A percentile compares a stretch with the other conserved stretches of the same genome.
Evolutionary conservation across 176 grass and related monocot species (phyloP).

Genomic region (Aegilops sharonensis): DNA sequence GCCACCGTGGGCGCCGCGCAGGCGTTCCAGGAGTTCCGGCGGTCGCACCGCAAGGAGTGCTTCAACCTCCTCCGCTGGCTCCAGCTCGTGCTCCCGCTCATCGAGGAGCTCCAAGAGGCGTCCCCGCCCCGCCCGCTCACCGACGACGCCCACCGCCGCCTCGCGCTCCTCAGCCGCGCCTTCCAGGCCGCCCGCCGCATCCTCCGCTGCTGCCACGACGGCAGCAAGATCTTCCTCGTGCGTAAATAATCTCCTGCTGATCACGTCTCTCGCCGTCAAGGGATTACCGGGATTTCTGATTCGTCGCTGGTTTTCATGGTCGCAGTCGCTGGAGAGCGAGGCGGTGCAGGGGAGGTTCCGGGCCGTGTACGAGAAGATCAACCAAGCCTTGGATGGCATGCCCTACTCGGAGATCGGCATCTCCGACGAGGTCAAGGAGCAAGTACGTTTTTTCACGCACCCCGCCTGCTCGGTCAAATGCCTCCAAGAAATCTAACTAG

Average conservation of each 20-base stretch:
- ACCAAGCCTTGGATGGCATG: slow-evolving; percentile 60
- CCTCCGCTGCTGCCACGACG: slow-evolving; percentile 64
- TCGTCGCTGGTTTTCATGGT: neutral
- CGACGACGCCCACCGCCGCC: slow-evolving; percentile 26
- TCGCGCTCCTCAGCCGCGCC: slow-evolving; percentile 36
- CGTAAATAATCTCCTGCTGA: neutral
- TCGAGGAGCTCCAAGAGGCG: slow-evolving; percentile 58
- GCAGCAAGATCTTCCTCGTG: slow-evolving; percentile 76
- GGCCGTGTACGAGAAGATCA: slow-evolving; percentile 51
- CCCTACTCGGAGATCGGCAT: slow-evolving; percentile 51
- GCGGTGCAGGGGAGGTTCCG: slow-evolving; percentile 40
- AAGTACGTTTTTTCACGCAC: slow-evolving; percentile 20
- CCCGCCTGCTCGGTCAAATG: neutral
- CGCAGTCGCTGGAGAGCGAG: slow-evolving; percentile 61
- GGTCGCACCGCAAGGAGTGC: slow-evolving; percentile 64
- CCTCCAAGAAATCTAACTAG: neutral
- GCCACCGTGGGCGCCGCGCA: slow-evolving; percentile 24
- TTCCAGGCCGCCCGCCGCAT: slow-evolving; percentile 55
- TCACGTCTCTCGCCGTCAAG: neutral
- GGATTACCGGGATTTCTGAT: neutral
- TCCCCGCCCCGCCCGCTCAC: slow-evolving; percentile 21
- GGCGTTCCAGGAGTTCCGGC: slow-evolving; percentile 51
- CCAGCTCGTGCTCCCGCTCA: slow-evolving; percentile 53
- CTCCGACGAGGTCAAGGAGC: slow-evolving; percentile 73
- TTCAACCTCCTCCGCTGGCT: slow-evolving; percentile 59